These are phyloP conservation scores for Smithsoniella earleae DNA, from an alignment of 163 green algal species.

Conservation along the genomic window DNA sequence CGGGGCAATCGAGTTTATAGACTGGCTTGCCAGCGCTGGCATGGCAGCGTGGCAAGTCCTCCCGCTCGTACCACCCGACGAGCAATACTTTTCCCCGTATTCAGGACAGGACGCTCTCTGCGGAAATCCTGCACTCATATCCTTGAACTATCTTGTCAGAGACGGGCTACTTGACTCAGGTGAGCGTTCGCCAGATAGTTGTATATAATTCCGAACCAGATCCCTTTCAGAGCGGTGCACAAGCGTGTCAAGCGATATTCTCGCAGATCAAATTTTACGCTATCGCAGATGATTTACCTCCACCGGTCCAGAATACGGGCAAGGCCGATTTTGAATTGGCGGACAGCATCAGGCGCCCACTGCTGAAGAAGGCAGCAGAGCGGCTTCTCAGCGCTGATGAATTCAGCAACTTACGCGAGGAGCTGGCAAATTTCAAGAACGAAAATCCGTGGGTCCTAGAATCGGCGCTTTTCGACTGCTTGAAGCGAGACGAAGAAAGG, in stretches of 20 bases:
- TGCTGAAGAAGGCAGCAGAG: constrained; percentile 67
- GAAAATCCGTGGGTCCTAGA: constrained; percentile 76
- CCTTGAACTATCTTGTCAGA: constrained; percentile 67
- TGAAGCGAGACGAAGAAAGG: constrained; percentile 51
- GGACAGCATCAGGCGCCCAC: constrained; percentile 50
- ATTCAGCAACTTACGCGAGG: constrained; percentile 43
- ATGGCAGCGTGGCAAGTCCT: constrained; percentile 80
- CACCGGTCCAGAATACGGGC: constrained; percentile 22
- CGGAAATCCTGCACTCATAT: constrained; percentile 86
- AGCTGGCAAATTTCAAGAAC: constrained; percentile 49
- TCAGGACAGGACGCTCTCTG: constrained; percentile 62
- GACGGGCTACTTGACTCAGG: constrained; percentile 63
- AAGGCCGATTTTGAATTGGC: constrained; percentile 47
- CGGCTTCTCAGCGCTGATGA: constrained; percentile 46
- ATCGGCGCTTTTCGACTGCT: constrained; percentile 73
- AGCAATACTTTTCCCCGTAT: constrained; percentile 88
- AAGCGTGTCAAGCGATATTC: no score
- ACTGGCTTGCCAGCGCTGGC: constrained; percentile 75
- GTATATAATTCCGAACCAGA: no score
- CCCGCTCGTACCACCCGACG: constrained; percentile 86
- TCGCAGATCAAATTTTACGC: constrained; percentile 33
- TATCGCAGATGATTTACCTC: constrained; percentile 1
- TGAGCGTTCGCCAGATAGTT: no score
- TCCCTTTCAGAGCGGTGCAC: no score
- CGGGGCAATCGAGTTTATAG: constrained; percentile 72